These are phyloP conservation scores for Lentinula sp. DNA, from an alignment of 768 basidiomycete species.

Conservation along the genomic window DNA sequence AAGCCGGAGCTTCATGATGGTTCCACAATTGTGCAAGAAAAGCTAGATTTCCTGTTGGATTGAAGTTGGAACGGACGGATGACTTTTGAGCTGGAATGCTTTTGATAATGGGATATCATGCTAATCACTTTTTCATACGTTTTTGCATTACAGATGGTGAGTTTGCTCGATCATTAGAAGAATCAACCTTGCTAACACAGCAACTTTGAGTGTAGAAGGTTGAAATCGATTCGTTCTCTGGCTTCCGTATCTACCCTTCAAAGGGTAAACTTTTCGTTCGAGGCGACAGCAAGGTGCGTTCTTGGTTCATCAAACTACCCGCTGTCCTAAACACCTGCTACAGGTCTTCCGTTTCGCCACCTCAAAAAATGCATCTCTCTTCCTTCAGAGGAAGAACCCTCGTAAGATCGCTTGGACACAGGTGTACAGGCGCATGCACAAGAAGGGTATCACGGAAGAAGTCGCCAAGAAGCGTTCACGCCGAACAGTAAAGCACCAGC, in stretches of 20 bases:
- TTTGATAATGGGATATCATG: neutral
- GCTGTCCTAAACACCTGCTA: neutral
- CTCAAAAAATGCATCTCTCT: conserved; percentile 94
- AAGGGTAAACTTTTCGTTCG: conserved; percentile 96
- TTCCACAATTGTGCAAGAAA: neutral
- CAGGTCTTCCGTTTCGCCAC: conserved; percentile 94
- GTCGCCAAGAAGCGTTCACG: conserved; percentile 98
- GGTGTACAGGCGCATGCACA: conserved; percentile 95
- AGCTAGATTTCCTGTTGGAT: neutral
- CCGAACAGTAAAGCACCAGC: conserved; percentile 95
- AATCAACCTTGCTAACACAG: neutral
- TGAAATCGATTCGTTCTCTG: conserved; percentile 98
- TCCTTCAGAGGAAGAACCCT: conserved; percentile 99
- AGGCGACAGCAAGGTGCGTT: conserved; percentile 86
- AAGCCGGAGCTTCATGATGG: neutral
- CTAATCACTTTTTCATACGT: neutral
- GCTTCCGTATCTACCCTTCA: conserved; percentile 95
- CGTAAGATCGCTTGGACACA: conserved; percentile 99
- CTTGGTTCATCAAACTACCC: neutral
- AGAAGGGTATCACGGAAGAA: conserved; percentile 99
- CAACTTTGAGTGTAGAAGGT: conserved; percentile 63
- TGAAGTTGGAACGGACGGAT: neutral
- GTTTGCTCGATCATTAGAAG: neutral
- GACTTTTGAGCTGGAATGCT: neutral
- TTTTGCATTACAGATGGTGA: conserved; percentile 3